phyloP scores from a whole-genome alignment of 164 flowering plant genomes.

The Chimonanthus praecox region DNA sequence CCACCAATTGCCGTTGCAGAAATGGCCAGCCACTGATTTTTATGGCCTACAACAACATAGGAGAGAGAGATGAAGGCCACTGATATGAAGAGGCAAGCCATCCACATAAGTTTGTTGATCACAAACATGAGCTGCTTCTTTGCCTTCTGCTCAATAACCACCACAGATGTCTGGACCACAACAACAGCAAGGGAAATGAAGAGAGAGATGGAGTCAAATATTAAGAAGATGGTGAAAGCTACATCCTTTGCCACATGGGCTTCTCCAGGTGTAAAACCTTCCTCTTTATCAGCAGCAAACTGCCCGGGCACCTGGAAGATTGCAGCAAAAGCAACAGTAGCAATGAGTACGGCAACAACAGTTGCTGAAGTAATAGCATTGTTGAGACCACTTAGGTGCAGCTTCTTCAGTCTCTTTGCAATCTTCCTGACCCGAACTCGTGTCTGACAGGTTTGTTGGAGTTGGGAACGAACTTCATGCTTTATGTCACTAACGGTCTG shows the following conservation, averaged over 20 bases:
- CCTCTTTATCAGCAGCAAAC: conserved; percentile 35
- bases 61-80: conserved; percentile 77
- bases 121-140: conserved; percentile 84
- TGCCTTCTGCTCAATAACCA: conserved; percentile 81
- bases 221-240: conserved; percentile 66
- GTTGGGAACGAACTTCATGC: conserved; percentile 84
- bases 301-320: conserved; percentile 93
- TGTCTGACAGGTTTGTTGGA: conserved; percentile 82
- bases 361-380: conserved; percentile 92
- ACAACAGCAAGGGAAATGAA: conserved; percentile 97
- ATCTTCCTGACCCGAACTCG: conserved; percentile 69
- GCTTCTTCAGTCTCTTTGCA: conserved; percentile 72
- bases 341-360: conserved; percentile 94
- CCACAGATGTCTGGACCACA: conserved; percentile 91
- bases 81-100: conserved; percentile 88
- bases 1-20: conserved; percentile 66
- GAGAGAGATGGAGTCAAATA: conserved; percentile 77
- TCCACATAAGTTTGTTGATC: conserved; percentile 98
- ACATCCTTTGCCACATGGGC: conserved; percentile 60
- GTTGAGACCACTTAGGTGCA: conserved; percentile 87
- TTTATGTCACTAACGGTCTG: conserved; percentile 97
- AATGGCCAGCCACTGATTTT: conserved; percentile 65
- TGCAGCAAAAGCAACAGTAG: conserved; percentile 98
- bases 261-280: conserved; percentile 47
- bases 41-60: conserved; percentile 73